phyloP scores from a whole-genome alignment of 1,284 basidiomycete genomes.

The Erythrobasidium hasegawianum region DNA sequence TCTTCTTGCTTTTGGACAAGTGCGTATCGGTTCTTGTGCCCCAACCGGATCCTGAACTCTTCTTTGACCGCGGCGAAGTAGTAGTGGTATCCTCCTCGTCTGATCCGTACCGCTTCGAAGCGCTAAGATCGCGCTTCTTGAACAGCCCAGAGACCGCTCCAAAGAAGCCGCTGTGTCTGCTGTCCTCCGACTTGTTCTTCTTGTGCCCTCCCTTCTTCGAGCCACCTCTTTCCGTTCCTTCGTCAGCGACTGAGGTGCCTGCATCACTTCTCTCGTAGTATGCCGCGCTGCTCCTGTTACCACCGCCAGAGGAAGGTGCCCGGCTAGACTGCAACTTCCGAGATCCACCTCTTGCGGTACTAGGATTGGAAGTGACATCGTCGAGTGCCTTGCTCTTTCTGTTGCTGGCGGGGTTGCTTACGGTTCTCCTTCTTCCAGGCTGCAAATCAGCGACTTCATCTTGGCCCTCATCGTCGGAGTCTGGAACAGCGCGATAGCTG shows the following conservation, averaged over 20 bases:
- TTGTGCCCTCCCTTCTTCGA: conserved; percentile 15
- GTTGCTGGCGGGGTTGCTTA: neutral
- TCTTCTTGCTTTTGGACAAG: conserved; percentile 14
- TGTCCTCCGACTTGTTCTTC: conserved; percentile 16
- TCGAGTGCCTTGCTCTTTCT: neutral
- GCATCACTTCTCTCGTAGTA: conserved; percentile 37
- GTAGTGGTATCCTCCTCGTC: conserved; percentile 34
- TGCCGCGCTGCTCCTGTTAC: conserved; percentile 23
- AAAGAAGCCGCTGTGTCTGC: conserved; percentile 39
- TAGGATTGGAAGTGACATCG: conserved; percentile 3
- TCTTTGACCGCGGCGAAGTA: conserved; percentile 2
- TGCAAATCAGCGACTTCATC: conserved; percentile 23
- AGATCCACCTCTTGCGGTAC: conserved; percentile 15
- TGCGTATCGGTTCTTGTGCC: conserved; percentile 13
- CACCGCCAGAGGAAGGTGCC: neutral
- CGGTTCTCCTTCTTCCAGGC: conserved; percentile 7
- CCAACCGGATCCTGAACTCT: conserved; percentile 10
- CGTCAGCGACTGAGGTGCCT: conserved; percentile 27
- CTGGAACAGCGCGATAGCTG: conserved; percentile 11
- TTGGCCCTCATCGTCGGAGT: conserved; percentile 24
- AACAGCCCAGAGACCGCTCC: conserved; percentile 41
- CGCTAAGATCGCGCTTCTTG: conserved; percentile 31
- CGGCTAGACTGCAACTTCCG: neutral
- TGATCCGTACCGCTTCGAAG: conserved; percentile 15
- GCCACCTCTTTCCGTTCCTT: conserved; percentile 10